phyloP scores from a whole-genome alignment of 257 asterid species.

The Ehretia macrophylla region DNA sequence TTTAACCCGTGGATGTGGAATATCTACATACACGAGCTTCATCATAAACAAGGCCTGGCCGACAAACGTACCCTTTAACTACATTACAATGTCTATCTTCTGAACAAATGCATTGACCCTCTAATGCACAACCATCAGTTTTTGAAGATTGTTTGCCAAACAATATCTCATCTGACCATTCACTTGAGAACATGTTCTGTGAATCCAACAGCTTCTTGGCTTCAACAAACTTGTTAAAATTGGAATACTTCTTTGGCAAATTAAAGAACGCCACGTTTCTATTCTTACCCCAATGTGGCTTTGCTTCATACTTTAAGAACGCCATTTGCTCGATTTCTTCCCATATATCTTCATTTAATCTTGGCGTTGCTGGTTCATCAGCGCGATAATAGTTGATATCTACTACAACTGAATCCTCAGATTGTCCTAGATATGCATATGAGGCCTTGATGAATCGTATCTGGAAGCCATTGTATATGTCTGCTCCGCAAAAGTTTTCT shows the following conservation, averaged over 20 bases:
- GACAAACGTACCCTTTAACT: slow-evolving; percentile 51
- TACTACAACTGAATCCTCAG: slow-evolving; percentile 52
- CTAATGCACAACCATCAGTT: slow-evolving; percentile 72
- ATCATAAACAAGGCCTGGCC: slow-evolving; percentile 49
- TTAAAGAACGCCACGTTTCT: slow-evolving; percentile 50
- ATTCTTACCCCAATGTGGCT: slow-evolving; percentile 89
- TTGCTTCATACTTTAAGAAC: slow-evolving; percentile 54
- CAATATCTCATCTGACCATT: slow-evolving; percentile 49
- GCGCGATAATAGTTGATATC: slow-evolving; percentile 74
- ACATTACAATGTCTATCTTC: slow-evolving; percentile 83
- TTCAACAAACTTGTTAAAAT: slow-evolving; percentile 39
- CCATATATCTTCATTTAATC: slow-evolving; percentile 61
- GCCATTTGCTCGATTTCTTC: slow-evolving; percentile 93
- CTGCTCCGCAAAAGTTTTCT: slow-evolving; percentile 64
- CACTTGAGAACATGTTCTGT: slow-evolving; percentile 42
- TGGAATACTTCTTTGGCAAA: slow-evolving; percentile 42
- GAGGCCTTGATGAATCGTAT: slow-evolving; percentile 58
- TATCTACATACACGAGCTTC: slow-evolving; percentile 67
- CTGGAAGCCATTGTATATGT: slow-evolving; percentile 71
- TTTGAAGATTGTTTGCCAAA: slow-evolving; percentile 26
- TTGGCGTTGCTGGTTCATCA: slow-evolving; percentile 41
- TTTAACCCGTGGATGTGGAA: slow-evolving; percentile 13
- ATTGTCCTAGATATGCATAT: slow-evolving; percentile 54
- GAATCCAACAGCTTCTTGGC: slow-evolving; percentile 54
- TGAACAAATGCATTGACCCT: slow-evolving; percentile 65